Base-by-base conservation (phyloP, 208 protist genomes). In the Trypanosoma scelopori region DNA sequence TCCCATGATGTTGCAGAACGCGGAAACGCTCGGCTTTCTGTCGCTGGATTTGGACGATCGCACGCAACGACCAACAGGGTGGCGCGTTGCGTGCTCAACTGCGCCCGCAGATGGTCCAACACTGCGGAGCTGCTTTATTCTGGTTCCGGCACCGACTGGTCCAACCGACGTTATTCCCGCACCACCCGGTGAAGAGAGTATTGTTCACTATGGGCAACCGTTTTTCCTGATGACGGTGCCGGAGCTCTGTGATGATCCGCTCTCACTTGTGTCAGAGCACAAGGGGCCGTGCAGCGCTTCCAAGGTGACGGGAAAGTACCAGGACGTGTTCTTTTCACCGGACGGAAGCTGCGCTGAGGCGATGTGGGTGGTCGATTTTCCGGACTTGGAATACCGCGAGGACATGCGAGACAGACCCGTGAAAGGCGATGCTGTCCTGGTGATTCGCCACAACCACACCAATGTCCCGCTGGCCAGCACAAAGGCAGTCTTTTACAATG, bases 171-270 rank as follows among this genome's bases (percentile, higher is more conserved):
- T 75, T 59, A 85, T 85, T 39, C 72, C 86, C 1, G 77, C 82
- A 27, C 89, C 89, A 1, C 49, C 73, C n/a, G 88, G 81, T 28
- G 91, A 96, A 78, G 67, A 73, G 65, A 79, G 90, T 47, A 53
- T 96, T n/a, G 83, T 97, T 28, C 89, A 95, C 73, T 97, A 97
- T 69, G 87, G 87, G 0, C 88, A 97, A 71, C 86, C 84, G 2
- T 89, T 97, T 55, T 91, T 93, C 60, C 74, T 94, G 47, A 88
- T 88, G 82, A 87, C 82, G 1, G 78, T 95, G 37, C 70, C 81
- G 4, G 79, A 81, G 65, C 77, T 91, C 11, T 87, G 79, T 71
- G 70, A 79, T 9, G 69, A 91, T 58, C 83, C 88, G 18, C 82
- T 94, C 32, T 93, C 80, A 5, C 74, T 97, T 39, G 50, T 81